phyloP scores from a whole-genome alignment of 805 yeast genomes.

The Brettanomyces custersianus region DNA sequence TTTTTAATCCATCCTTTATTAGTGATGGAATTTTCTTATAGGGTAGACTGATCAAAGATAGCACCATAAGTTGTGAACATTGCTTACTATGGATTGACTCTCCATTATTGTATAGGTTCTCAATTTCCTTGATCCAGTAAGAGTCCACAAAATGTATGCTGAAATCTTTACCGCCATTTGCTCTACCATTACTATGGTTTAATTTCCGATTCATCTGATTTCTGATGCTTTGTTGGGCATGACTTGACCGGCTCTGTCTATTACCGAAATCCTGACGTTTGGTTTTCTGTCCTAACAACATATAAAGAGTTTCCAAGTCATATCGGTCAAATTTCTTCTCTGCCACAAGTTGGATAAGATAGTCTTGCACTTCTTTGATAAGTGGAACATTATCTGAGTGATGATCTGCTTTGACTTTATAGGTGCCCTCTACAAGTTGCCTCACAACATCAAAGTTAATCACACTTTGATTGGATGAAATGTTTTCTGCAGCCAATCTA shows the following conservation, averaged over 20 bases:
- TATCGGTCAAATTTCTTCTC: constrained; percentile 35
- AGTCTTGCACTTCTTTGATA: constrained; percentile 40
- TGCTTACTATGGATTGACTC: constrained; percentile 38
- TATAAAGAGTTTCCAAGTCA: constrained; percentile 38
- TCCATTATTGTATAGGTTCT: constrained; percentile 49
- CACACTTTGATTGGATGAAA: constrained; percentile 21
- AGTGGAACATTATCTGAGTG: constrained; percentile 37
- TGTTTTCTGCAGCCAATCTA: constrained; percentile 23
- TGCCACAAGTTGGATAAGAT: constrained; percentile 37
- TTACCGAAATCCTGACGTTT: background rate
- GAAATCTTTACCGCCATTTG: constrained; percentile 24
- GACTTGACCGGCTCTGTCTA: background rate
- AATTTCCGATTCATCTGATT: no score
- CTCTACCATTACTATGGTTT: background rate
- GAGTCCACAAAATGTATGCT: constrained; percentile 45
- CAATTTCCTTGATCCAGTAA: constrained; percentile 53
- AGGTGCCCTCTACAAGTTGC: constrained; percentile 46
- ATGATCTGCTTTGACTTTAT: constrained; percentile 38
- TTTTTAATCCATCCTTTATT: constrained; percentile 35
- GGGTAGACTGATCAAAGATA: constrained; percentile 44
- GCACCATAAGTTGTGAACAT: constrained; percentile 39
- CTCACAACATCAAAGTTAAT: constrained; percentile 32
- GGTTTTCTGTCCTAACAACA: constrained; percentile 34
- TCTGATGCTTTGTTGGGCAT: background rate
- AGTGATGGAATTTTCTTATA: constrained; percentile 32